phyloP scores from a whole-genome alignment of 1,284 basidiomycete species.

The Lentinula novae-zelandiae region DNA sequence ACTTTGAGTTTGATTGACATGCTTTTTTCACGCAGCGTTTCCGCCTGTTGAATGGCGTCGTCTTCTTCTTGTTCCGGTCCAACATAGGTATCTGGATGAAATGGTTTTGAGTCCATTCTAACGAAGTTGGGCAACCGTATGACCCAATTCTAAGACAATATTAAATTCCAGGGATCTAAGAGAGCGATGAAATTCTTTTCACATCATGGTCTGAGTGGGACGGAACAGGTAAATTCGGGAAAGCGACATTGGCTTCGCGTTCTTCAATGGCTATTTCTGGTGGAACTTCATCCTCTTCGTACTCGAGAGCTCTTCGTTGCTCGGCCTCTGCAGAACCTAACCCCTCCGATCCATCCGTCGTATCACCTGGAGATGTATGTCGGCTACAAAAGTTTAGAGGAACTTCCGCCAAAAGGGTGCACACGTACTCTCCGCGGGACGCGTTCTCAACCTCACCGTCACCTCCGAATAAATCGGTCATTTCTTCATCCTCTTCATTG shows the following conservation, averaged over 20 bases:
- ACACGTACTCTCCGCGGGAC: conserved; percentile 28
- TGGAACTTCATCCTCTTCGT: conserved; percentile 73
- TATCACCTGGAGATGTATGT: conserved; percentile 7
- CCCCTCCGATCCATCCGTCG: conserved; percentile 36
- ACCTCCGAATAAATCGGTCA: conserved; percentile 77
- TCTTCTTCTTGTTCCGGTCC: conserved; percentile 79
- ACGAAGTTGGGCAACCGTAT: conserved; percentile 83
- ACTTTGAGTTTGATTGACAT: conserved; percentile 83
- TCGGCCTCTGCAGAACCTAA: conserved; percentile 65
- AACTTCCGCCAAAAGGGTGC: background rate
- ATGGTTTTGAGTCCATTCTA: conserved; percentile 78
- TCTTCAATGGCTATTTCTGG: conserved; percentile 49
- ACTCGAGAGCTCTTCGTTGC: conserved; percentile 69
- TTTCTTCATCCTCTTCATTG: conserved; percentile 53
- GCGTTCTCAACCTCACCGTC: conserved; percentile 44
- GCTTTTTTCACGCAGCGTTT: conserved; percentile 62
- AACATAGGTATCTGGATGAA: conserved; percentile 75
- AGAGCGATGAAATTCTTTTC: conserved; percentile 23
- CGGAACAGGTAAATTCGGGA: conserved; percentile 77
- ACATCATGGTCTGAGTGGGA: conserved; percentile 70
- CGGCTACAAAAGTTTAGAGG: background rate
- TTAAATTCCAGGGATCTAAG: conserved; percentile 4
- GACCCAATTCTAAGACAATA: conserved; percentile 66
- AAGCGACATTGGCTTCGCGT: conserved; percentile 67
- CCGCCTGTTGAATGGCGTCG: conserved; percentile 46